Percentiles rank a stretch among this genome's conserved stretches.
Conservation (phyloP, 768 basidiomycete species). For the Collybiopsis confluens region DNA sequence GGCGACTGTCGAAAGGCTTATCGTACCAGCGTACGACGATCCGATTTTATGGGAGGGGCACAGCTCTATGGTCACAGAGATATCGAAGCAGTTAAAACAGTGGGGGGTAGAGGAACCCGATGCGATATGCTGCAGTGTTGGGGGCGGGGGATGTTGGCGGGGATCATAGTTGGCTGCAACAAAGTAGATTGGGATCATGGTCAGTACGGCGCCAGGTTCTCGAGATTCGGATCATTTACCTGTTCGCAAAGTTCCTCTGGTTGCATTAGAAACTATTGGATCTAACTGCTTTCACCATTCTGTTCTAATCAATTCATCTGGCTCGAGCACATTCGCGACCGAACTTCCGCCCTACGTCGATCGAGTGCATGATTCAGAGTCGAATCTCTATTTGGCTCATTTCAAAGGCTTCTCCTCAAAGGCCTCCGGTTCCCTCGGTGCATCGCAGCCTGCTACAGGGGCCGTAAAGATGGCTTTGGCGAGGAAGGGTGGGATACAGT, state of each 20-base stretch:
- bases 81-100: conserved; percentile 43
- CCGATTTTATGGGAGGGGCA: conserved; percentile 72
- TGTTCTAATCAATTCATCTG: conserved; percentile 49
- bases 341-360: conserved; percentile 38
- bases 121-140: conserved; percentile 75
- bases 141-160: conserved; percentile 73
- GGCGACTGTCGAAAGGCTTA: conserved; percentile 35
- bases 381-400: conserved; percentile 53
- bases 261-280: conserved; percentile 68
- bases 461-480: conserved; percentile 65
- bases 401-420: conserved; percentile 55
- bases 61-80: conserved; percentile 67
- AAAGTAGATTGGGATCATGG: conserved; percentile 66
- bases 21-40: conserved; percentile 72
- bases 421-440: conserved; percentile 69
- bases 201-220: conserved; percentile 24
- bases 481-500: conserved; percentile 50
- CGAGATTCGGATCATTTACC: neutral
- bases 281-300: conserved; percentile 74
- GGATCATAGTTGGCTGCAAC: conserved; percentile 65
- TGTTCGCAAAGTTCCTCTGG: conserved; percentile 48
- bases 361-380: conserved; percentile 32
- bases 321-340: conserved; percentile 27
- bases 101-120: conserved; percentile 41
- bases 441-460: conserved; percentile 56